These are phyloP conservation scores for Spergularia azorica DNA, from an alignment of 179 eudicot genomes.

Conservation along the genomic window DNA sequence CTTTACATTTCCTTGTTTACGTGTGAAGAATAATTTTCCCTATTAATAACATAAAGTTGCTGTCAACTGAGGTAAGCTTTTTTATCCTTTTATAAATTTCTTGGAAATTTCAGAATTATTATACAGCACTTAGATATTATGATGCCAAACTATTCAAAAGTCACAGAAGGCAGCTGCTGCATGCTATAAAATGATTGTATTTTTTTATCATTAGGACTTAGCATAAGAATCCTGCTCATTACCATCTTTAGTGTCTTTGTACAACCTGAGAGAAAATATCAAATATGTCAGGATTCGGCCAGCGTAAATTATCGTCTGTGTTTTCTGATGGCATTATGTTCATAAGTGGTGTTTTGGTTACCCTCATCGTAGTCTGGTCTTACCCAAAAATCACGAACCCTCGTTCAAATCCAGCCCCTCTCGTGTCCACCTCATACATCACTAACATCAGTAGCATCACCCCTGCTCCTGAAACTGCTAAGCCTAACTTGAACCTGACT, in stretches of 20 bases:
- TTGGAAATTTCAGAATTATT: neutral
- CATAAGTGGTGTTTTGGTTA: slow-evolving; percentile 16
- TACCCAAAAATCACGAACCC: slow-evolving; percentile 10
- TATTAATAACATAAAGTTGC: neutral
- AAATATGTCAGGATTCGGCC: neutral
- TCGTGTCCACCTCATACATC: neutral
- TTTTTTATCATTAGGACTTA: neutral
- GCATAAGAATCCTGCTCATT: no score
- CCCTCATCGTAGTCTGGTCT: slow-evolving; percentile 11
- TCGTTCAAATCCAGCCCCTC: neutral
- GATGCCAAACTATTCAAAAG: slow-evolving; percentile 4
- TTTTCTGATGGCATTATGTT: slow-evolving; percentile 19
- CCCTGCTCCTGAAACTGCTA: neutral
- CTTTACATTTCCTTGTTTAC: no score
- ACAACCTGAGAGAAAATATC: slow-evolving; percentile 1
- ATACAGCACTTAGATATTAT: neutral
- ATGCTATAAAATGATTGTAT: neutral
- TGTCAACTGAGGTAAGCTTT: slow-evolving; percentile 5
- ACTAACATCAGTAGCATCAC: neutral
- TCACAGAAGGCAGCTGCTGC: neutral
- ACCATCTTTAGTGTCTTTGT: neutral
- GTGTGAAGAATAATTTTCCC: no score
- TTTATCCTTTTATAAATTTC: neutral
- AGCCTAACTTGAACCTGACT: neutral
- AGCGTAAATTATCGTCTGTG: slow-evolving; percentile 9